Evolutionary conservation across 805 yeast genomes (phyloP).

Genomic region (Scheffersomyces amazonensis): DNA sequence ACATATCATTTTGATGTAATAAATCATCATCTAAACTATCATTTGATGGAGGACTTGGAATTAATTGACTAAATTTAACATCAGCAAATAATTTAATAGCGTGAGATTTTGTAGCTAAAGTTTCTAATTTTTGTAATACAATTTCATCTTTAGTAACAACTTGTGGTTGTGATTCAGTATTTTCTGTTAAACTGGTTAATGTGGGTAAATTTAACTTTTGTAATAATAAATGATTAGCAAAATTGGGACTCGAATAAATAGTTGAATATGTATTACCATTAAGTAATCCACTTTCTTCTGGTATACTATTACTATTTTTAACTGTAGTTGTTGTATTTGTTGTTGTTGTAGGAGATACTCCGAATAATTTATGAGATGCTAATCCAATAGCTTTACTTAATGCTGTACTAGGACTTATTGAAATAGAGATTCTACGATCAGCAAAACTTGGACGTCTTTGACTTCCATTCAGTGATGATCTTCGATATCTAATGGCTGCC

Average conservation of each 20-base stretch:
- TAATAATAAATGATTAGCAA: conserved; percentile 32
- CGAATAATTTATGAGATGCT: conserved; percentile 86
- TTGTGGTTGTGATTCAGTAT: background rate
- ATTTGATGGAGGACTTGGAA: conserved; percentile 66
- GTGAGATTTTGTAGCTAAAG: conserved; percentile 84
- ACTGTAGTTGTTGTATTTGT: too few species aligned
- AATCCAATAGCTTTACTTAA: conserved; percentile 81
- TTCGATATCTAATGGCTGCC: conserved; percentile 11
- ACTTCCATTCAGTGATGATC: conserved; percentile 45
- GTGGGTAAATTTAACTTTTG: conserved; percentile 32
- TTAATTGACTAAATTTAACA: conserved; percentile 80
- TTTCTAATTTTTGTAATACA: conserved; percentile 54
- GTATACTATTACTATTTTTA: too few species aligned
- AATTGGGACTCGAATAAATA: conserved; percentile 25
- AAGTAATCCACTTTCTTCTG: background rate
- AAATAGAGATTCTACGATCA: conserved; percentile 63
- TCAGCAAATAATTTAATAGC: conserved; percentile 88
- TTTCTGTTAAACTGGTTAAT: conserved; percentile 9
- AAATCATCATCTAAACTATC: conserved; percentile 36
- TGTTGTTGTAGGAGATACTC: conserved; percentile 24
- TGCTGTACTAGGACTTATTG: conserved; percentile 83
- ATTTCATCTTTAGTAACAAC: conserved; percentile 25
- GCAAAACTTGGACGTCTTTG: conserved; percentile 61
- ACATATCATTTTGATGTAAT: conserved; percentile 36
- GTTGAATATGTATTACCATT: conserved; percentile 13